Percentiles rank a stretch among this genome's conserved stretches.
Evolutionary conservation across 2,329 filamentous ascomycete genomes (phyloP).

Genomic region (Penicillium griseofulvum): DNA sequence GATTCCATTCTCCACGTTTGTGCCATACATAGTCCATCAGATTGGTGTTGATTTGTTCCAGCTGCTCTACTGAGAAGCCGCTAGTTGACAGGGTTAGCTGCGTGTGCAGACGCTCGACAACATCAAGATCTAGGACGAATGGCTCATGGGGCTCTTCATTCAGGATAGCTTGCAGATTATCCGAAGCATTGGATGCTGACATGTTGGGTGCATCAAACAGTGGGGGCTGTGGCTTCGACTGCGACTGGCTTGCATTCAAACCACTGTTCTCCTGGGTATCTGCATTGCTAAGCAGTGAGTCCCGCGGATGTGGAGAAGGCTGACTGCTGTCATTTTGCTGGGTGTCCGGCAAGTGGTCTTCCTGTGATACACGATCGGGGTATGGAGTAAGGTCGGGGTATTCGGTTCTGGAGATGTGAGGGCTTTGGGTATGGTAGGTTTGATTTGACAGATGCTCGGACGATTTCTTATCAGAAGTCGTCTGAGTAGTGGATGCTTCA

Average conservation of each 20-base stretch:
- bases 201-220: slow-evolving; percentile 38
- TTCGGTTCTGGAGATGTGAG: slow-evolving; percentile 46
- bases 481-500: slow-evolving; percentile 84
- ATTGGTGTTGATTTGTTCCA: slow-evolving; percentile 87
- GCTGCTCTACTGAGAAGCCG: slow-evolving; percentile 83
- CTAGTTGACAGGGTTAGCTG: slow-evolving; percentile 66
- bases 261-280: slow-evolving; percentile 29
- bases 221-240: slow-evolving; percentile 39
- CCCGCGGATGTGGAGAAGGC: slow-evolving; percentile 29
- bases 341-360: slow-evolving; percentile 64
- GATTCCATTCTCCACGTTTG: slow-evolving; percentile 76
- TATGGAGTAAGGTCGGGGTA: slow-evolving; percentile 55
- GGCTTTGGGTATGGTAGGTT: slow-evolving; percentile 65
- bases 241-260: slow-evolving; percentile 38
- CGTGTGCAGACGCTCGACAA: slow-evolving; percentile 59
- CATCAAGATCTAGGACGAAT: slow-evolving; percentile 46
- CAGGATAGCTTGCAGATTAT: slow-evolving; percentile 34
- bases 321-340: slow-evolving; percentile 50
- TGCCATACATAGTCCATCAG: slow-evolving; percentile 91
- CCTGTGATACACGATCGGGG: slow-evolving; percentile 51
- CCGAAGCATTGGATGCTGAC: slow-evolving; percentile 22
- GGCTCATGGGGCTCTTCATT: slow-evolving; percentile 32
- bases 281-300: slow-evolving; percentile 22
- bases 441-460: slow-evolving; percentile 70
- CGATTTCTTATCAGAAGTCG: slow-evolving; percentile 77